Base-by-base conservation (phyloP, 2,329 filamentous ascomycete species). In the Nannizziopsis arthrosporioides region DNA sequence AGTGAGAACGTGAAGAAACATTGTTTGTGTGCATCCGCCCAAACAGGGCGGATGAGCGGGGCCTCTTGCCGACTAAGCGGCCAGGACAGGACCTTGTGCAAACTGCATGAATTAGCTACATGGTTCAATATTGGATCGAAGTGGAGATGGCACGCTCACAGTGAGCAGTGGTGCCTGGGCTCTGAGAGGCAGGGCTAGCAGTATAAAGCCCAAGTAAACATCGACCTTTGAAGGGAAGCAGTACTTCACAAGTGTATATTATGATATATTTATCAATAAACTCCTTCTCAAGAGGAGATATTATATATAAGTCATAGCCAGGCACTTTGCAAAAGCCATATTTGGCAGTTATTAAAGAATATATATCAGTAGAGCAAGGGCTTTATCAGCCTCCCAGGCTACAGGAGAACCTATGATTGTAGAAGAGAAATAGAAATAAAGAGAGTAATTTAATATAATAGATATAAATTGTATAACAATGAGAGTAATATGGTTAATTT, bases 1-100 rank as follows among this genome's bases (percentile, higher is more conserved):
- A 59, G 27, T 62, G 48, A 9, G 44, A 59, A 45, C 59, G 55
- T 51, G 59, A 56, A 59, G 58, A 56, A 61, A 55, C 66, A 67
- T 69, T 64, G 55, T 67, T 66, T 59, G 65, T 60, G 65, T 63
- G 64, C 66, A 69, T 68, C 57, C 65, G 62, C 59, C 53, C 55
- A 51, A 52, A 15, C 18, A 15, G 47, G 47, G 47, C 19, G 22
- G 39, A 48, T 38, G 46, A 39, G 17, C n/a, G 14, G 19, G 19
- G 14, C 8, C 9, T 7, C 10, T 34, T 19, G 46, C 6, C 45
- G 46, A 48, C 40, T 48, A 48, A 42, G 39, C 31, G 31, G 32
- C 34, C 22, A 34, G 46, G 46, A 17, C 43, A 9, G 34, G 34
- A 37, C 31, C 39, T 42, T 48, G 15, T 39, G 39, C 41, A 42